phyloP scores from a whole-genome alignment of 192 early-diverging fungal species.

The Phycomyces nitens region DNA sequence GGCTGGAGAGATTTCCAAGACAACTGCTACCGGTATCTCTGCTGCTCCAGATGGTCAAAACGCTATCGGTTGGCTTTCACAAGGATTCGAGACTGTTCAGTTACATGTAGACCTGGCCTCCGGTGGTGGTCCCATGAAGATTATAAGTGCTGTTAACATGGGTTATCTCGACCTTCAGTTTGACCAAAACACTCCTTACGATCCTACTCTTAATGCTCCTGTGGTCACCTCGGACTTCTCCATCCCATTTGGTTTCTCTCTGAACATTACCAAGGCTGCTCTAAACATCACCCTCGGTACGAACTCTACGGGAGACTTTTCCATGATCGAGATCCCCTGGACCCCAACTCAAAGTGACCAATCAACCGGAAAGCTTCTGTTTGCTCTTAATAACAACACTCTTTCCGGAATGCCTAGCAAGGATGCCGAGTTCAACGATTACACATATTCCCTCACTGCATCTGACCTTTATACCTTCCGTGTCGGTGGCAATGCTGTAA shows the following conservation, averaged over 20 bases:
- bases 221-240: slow-evolving; percentile 45
- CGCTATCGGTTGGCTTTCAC: slow-evolving; percentile 44
- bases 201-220: slow-evolving; percentile 44
- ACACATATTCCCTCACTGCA: slow-evolving; percentile 48
- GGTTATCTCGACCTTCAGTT: slow-evolving; percentile 55
- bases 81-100: slow-evolving; percentile 47
- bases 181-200: slow-evolving; percentile 40
- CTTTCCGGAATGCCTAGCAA: slow-evolving; percentile 42
- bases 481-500: slow-evolving; percentile 47
- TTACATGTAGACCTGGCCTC: slow-evolving; percentile 49
- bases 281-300: slow-evolving; percentile 48
- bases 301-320: slow-evolving; percentile 25
- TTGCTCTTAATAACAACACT: slow-evolving; percentile 44
- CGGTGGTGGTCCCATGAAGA: slow-evolving; percentile 34
- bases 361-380: slow-evolving; percentile 42
- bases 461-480: slow-evolving; percentile 35
- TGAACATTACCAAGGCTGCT: slow-evolving; percentile 54
- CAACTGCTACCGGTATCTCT: slow-evolving; percentile 47
- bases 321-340: slow-evolving; percentile 23
- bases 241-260: slow-evolving; percentile 61
- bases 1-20: slow-evolving; percentile 42
- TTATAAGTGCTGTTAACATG: slow-evolving; percentile 51
- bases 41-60: slow-evolving; percentile 49
- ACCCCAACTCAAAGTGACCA: slow-evolving; percentile 38
- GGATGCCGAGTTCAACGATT: slow-evolving; percentile 49